phyloP scores from a whole-genome alignment of 305 asterid genomes.

The Fraxinus ornus region DNA sequence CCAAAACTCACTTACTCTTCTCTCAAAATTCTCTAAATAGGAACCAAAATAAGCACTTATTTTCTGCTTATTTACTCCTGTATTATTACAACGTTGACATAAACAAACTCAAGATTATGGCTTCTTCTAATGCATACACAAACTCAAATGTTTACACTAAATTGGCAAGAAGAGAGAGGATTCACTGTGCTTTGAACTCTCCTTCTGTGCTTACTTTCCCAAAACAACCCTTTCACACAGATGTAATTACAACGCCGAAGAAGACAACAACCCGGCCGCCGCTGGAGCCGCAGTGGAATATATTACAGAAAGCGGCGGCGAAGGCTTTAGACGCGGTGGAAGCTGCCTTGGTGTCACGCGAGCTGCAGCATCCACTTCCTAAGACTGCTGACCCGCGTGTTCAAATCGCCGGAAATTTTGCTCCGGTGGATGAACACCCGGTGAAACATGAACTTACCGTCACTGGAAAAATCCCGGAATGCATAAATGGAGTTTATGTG shows the following conservation, averaged over 20 bases:
- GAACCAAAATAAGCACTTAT: not conserved
- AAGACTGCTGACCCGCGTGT: constrained; percentile 55
- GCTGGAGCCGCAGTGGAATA: constrained; percentile 41
- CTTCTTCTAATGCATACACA: not conserved
- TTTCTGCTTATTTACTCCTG: not conserved
- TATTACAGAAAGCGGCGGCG: constrained; percentile 46
- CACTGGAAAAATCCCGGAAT: constrained; percentile 48
- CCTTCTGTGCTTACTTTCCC: constrained; percentile 3
- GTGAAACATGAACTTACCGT: constrained; percentile 41
- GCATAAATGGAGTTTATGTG: constrained; percentile 56
- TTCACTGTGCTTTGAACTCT: not conserved
- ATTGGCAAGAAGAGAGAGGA: not conserved
- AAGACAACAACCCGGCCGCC: not conserved
- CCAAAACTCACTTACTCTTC: not conserved
- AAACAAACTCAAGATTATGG: not conserved
- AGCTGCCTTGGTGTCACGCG: constrained; percentile 45
- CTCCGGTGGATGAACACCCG: constrained; percentile 61
- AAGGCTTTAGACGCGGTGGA: constrained; percentile 48
- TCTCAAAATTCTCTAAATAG: not conserved
- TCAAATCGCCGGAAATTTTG: constrained; percentile 62
- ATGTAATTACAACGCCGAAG: not conserved
- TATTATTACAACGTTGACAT: not conserved
- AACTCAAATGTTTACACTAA: not conserved
- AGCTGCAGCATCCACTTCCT: constrained; percentile 45
- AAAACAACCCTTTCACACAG: not conserved